These are phyloP conservation scores for Crucihimalaya himalaica DNA, from an alignment of 345 rosid genomes.

Conservation along the genomic window DNA sequence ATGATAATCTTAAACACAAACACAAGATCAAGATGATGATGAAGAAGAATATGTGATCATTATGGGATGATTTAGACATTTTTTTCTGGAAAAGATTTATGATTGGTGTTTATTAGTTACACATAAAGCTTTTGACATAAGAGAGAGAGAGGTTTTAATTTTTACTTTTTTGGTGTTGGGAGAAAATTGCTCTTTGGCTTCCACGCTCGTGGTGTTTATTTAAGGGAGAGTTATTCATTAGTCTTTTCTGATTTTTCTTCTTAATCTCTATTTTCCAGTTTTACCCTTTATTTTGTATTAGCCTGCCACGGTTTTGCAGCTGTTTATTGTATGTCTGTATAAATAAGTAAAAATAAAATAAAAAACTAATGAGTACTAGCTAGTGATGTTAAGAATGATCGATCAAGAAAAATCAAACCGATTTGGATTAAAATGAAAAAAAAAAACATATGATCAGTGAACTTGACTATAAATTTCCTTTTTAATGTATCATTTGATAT, in stretches of 20 bases:
- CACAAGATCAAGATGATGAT: slow-evolving; percentile 3
- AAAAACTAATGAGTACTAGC: neutral
- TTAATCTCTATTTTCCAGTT: slow-evolving; percentile 4
- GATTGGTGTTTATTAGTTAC: slow-evolving; percentile 7
- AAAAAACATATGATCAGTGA: neutral
- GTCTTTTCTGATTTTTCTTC: slow-evolving; percentile 11
- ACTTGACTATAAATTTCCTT: neutral
- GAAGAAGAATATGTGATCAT: slow-evolving; percentile 13
- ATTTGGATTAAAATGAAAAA: neutral
- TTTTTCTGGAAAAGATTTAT: slow-evolving; percentile 3
- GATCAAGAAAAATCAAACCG: neutral
- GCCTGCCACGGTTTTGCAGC: neutral
- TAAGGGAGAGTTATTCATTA: slow-evolving; percentile 14
- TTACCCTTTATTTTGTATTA: slow-evolving; percentile 14
- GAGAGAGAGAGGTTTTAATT: neutral
- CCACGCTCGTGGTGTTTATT: slow-evolving; percentile 38
- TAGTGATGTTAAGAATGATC: neutral
- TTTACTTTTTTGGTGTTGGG: neutral
- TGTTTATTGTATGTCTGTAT: neutral
- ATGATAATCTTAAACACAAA: slow-evolving; percentile 26
- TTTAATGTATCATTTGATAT: neutral
- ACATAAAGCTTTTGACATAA: slow-evolving; percentile 18
- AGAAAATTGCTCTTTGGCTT: slow-evolving; percentile 37
- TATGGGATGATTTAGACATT: slow-evolving; percentile 17
- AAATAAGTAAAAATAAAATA: neutral